Percentiles rank a stretch among this genome's conserved stretches.
phyloP scores from a whole-genome alignment of 176 grass and related monocot genomes.

The Alopecurus myosuroides region DNA sequence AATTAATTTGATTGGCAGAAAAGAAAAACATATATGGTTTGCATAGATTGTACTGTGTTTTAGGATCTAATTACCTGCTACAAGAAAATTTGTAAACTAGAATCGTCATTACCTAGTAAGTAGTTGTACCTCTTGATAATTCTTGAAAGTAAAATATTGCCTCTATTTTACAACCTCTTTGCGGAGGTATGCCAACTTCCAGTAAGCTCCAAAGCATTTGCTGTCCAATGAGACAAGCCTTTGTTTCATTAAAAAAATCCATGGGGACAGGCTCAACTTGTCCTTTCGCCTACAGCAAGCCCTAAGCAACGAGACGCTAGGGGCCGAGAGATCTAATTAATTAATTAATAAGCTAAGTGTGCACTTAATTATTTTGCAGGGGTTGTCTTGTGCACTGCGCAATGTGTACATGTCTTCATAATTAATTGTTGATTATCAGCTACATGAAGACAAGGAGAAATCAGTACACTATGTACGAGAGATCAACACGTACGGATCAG shows the following conservation, averaged over 20 bases:
- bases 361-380: neutral
- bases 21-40: too few species aligned
- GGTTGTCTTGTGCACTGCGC: neutral
- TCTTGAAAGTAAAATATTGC: too few species aligned
- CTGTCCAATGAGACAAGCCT: neutral
- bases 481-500: neutral
- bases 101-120: too few species aligned
- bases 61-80: too few species aligned
- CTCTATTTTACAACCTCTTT: too few species aligned
- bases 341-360: neutral
- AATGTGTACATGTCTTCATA: neutral
- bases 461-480: neutral
- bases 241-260: slow-evolving; percentile 14
- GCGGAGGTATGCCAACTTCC: neutral
- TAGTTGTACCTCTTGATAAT: too few species aligned
- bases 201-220: slow-evolving; percentile 5
- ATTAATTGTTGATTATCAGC: neutral
- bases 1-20: too few species aligned
- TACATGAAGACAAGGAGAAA: neutral
- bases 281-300: slow-evolving; percentile 1
- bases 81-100: too few species aligned
- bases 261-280: neutral
- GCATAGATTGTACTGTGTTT: too few species aligned
- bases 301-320: neutral
- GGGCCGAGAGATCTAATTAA: neutral